Base-by-base conservation (phyloP, 2,329 filamentous ascomycete genomes). In the Rutstroemia sp. region DNA sequence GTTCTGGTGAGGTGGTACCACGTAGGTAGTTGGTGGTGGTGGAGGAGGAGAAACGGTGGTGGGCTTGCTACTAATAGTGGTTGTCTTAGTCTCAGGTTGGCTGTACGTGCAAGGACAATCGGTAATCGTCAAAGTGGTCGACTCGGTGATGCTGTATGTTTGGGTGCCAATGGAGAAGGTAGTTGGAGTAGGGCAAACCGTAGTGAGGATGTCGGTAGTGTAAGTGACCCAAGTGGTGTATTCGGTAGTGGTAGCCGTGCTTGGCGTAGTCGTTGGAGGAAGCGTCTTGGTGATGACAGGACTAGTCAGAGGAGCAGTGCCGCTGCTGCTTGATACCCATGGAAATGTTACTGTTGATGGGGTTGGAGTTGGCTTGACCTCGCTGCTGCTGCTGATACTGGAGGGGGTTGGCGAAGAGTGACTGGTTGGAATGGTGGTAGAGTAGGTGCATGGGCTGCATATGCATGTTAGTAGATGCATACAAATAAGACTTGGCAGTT, bases 81-180 rank as follows among this genome's bases (percentile, higher is more conserved):
- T 27, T 23, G 54, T 27, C 42, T 21, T 36, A 8, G 44, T 48
- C 38, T 44, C 49, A 25, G 58, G 56, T 40, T 60, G 54, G 44
- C 52, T 59, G 36, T 52, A 38, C 39, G 65, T 77, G 72, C 72
- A 77, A 42, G 75, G 72, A 66, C 75, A 76, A 65, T 73, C 66
- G 58, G 72, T 73, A 65, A 78, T 69, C 63, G 76, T 78, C 66
- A 78, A 64, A 55, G 73, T 73, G 54, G 74, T 73, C 49, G 74
- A 78, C 74, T 79, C 74, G 63, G 83, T 84, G 73, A 90, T 76
- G 64, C 80, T 86, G 69, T 75, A 75, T 59, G 76, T 78, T 58
- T 71, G 63, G 58, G 67, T 68, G 57, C 70, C 70, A 62, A 74
- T 67, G 42, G 71, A 70, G 58, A 79, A 63, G 40, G 69, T 70